Evolutionary conservation across 805 yeast species (phyloP), one percentile per base, ranked within the genome.

Genomic region (Barnettozyma sucrosica): DNA sequence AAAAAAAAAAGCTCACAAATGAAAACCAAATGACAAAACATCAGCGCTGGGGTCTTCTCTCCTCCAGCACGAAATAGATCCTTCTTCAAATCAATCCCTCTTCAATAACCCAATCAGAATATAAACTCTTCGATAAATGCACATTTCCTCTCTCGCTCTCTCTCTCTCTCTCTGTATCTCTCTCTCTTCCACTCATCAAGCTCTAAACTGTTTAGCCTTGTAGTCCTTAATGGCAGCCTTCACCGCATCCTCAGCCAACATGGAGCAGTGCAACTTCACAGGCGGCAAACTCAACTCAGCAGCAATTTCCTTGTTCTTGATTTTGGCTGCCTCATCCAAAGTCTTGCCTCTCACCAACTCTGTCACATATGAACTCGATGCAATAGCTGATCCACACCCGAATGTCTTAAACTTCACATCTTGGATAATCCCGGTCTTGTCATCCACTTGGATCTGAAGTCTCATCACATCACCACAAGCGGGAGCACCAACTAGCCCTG

Each of bases 381-480:
- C 99, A 65, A 93, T 93, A 45, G 99, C 99, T 3, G 93, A 82
- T 40, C 99, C 99, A 66, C 99, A 93, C n/a, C 99, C 99, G 71
- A 93, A 93, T 4, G 99, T 93, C 78, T 93, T 93, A 71, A 93
- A 93, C 68, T 89, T 92, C 53, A 92, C 99, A 66, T 93, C 96
- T 66, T 87, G 81, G 57, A 93, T 93, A 46, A 87, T 75, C 1
- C 99, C 99, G 21, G 95, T 81, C 48, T 77, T 82, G 60, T 90
- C 97, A 55, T 84, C 83, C 9, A 93, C 99, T 65, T 90, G 81
- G 62, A 93, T 93, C 67, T 93, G 98, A 55, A 93, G 76, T 70
- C 95, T 85, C 97, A 93, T 93, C 40, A 93, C 99, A 72, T 93
- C 99, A 47, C 99, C 99, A 71, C 99, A 93, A 0, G 99, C 99